Base-by-base conservation (phyloP, 1,139 yeast genomes). In the Saccharomyces pastorianus region DNA sequence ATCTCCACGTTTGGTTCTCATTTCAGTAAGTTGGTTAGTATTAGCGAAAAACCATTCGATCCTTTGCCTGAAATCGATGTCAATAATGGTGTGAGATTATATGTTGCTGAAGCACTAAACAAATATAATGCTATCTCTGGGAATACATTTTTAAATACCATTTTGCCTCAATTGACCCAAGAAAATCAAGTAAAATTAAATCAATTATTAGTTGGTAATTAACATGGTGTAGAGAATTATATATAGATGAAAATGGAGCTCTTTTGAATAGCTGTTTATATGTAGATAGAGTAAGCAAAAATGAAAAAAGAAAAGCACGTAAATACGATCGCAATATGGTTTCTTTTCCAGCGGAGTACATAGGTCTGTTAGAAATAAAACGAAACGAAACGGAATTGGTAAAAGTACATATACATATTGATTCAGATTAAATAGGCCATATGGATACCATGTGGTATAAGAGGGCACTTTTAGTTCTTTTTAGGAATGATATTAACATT, bases 1-100 rank as follows among this genome's bases (percentile, higher is more conserved):
- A 64, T 71, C n/a, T 62, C 74, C 0, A 76, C 95, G 1, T 93
- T 90, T 71, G 98, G 98, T 1, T 85, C 96, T 0, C 82, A 84
- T 51, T 93, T 82, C 70, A 87, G 95, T 50, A 84, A 80, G 65
- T 75, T 93, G 56, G 81, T 80, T 2, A 79, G 88, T 1, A 83
- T 91, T 49, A 76, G 80, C 44, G 71, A 73, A 17, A 79, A 78
- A 58, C 76, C 83, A 6, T 78, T 80, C 61, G 97, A 93, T 68
- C 96, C 97, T 1, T 70, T 83, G 34, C 77, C 83, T 1, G 73
- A 73, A 31, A 68, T 84, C 26, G 70, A 69, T 54, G 67, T 76
- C 47, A 68, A 75, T 2, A 68, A 68, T 20, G 74, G 70, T 5
- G 62, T 69, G 20, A 70, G 67, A 58, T 58, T 62, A 27, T 77